Base-by-base conservation (phyloP, 345 rosid genomes). In the Salix caprea region DNA sequence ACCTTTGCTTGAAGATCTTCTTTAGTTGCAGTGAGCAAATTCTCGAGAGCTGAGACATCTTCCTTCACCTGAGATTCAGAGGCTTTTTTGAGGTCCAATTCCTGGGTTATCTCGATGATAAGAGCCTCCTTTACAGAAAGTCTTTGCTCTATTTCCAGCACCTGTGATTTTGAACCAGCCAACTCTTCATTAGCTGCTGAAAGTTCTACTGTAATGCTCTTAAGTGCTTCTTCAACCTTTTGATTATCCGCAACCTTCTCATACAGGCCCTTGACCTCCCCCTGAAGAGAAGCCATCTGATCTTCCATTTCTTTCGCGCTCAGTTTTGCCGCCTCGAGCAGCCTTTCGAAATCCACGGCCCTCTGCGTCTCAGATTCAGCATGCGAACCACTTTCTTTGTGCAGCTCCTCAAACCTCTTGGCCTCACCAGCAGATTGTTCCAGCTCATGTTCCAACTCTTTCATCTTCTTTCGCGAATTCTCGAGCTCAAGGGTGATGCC, bases 321-420 rank as follows among this genome's bases (percentile, higher is more conserved):
- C 61, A 24, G 62, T 79, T 89, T 91, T 4, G 94, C 88, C 28
- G 76, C 85, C 73, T 90, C 87, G 81, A 93, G 92, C 78, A 91
- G 83, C 86, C 78, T 88, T 78, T 90, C 96, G 37, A 90, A 92
- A 81, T 93, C 98, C 86, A 71, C 75, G 69, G 96, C 98, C 78
- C 86, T 87, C 79, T 87, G 90, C 7, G 86, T 78, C 86, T 91
- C 91, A 67, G 92, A 89, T 80, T 93, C 98, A 19, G 94, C 96
- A 81, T 87, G 94, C 26, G 85, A 88, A 32, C 91, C 90, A 32
- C 91, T 91, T 83, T 92, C 77, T 76, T 85, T 88, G 79, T 92
- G 98, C 84, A 96, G 83, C 78, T 90, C 97, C 85, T 96, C 96
- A 62, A 86, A 93, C 83, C 87, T 93, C 84, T 75, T 86, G 36